Evolutionary conservation across 2,329 filamentous ascomycete species (phyloP).

Genomic region (Microcera coccophila): DNA sequence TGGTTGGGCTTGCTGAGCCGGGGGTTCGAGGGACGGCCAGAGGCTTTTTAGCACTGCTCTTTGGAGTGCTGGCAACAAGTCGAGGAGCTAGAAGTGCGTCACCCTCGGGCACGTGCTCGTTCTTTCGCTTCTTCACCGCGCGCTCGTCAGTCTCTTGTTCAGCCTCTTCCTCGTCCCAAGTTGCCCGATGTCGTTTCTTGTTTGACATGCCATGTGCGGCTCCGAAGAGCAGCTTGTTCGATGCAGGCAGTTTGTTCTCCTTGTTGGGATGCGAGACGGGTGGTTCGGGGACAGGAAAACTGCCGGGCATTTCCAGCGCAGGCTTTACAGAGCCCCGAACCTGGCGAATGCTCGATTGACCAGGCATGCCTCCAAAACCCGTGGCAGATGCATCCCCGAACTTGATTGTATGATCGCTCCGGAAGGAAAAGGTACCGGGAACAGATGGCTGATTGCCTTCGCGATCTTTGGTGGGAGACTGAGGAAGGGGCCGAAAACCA

Average conservation of each 20-base stretch:
- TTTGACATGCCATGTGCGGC: conserved; percentile 60
- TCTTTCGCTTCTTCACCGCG: conserved; percentile 57
- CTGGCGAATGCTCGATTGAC: conserved; percentile 59
- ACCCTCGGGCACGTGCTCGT: conserved; percentile 46
- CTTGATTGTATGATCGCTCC: conserved; percentile 61
- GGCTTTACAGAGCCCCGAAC: conserved; percentile 51
- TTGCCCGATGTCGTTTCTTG: conserved; percentile 62
- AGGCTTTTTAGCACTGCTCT: conserved; percentile 29
- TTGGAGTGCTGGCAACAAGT: conserved; percentile 36
- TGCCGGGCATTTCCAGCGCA: conserved; percentile 49
- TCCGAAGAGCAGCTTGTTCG: conserved; percentile 37
- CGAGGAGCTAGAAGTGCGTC: conserved; percentile 51
- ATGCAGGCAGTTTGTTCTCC: conserved; percentile 48
- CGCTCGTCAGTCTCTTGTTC: conserved; percentile 46
- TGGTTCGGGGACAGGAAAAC: conserved; percentile 43
- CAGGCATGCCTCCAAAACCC: conserved; percentile 55
- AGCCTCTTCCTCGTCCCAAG: conserved; percentile 53
- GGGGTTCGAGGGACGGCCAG: conserved; percentile 22
- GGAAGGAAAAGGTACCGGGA: conserved; percentile 61
- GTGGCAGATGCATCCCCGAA: conserved; percentile 47
- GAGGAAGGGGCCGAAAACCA: conserved; percentile 34
- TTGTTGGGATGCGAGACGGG: conserved; percentile 44
- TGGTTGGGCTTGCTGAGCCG: conserved; percentile 41
- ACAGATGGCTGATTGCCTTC: conserved; percentile 36
- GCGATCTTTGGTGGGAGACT: conserved; percentile 21